phyloP scores from a whole-genome alignment of 2,329 filamentous ascomycete species.

The Knufia petricola region DNA sequence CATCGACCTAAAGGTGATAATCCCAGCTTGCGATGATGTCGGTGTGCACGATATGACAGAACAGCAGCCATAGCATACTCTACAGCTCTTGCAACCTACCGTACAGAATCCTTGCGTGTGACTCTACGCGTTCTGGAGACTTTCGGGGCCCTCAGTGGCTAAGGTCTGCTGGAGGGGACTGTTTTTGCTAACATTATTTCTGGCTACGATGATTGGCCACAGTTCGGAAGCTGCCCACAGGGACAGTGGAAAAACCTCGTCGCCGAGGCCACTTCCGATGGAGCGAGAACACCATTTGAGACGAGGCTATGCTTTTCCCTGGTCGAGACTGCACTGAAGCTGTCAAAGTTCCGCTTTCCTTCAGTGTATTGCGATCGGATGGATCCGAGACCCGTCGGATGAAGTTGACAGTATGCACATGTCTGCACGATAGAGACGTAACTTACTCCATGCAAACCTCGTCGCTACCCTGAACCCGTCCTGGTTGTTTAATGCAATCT shows the following conservation, averaged over 20 bases:
- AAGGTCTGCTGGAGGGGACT: background rate
- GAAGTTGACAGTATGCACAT: too few species aligned
- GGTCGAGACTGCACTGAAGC: background rate
- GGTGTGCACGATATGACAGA: background rate
- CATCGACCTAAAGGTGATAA: background rate
- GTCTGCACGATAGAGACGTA: too few species aligned
- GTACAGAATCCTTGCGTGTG: background rate
- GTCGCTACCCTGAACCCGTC: too few species aligned
- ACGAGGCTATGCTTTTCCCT: background rate
- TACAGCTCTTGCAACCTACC: background rate
- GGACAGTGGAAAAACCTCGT: background rate
- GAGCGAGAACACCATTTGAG: background rate
- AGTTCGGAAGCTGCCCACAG: background rate
- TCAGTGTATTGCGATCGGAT: background rate
- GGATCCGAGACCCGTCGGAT: too few species aligned
- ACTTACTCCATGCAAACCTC: too few species aligned
- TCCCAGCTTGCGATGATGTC: background rate
- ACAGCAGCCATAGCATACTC: background rate
- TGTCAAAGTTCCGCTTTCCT: background rate
- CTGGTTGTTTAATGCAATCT: too few species aligned
- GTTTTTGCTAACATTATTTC: conserved; percentile 1
- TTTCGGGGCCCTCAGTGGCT: background rate
- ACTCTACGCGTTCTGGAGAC: background rate
- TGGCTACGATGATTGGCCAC: background rate
- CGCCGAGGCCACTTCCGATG: background rate